Conservation (phyloP, 257 asterid species). For the Galeopsis tetrahit region DNA sequence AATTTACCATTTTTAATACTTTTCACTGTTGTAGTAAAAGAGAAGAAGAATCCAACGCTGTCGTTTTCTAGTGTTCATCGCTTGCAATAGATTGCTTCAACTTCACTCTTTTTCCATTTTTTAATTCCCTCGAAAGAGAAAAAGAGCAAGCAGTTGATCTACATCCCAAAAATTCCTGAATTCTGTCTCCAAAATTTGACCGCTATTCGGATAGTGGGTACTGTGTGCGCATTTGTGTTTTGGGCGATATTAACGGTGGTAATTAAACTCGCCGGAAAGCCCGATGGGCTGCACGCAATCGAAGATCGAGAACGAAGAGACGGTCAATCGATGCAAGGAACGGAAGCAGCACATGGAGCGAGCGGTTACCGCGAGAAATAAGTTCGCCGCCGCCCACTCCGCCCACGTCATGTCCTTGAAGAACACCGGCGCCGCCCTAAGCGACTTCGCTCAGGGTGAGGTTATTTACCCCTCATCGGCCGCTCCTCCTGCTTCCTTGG, state of each 20-base stretch:
- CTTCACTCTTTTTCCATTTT: slow-evolving; percentile 33
- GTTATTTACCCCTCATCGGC: slow-evolving; percentile 48
- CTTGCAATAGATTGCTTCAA: slow-evolving; percentile 37
- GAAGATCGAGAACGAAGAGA: slow-evolving; percentile 92
- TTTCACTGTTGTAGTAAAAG: slow-evolving; percentile 32
- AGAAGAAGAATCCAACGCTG: slow-evolving; percentile 32
- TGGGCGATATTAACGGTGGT: not conserved
- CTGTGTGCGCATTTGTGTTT: slow-evolving; percentile 21
- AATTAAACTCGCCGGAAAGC: slow-evolving; percentile 6
- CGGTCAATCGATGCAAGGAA: slow-evolving; percentile 88
- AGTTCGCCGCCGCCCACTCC: slow-evolving; percentile 94
- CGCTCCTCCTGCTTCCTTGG: slow-evolving; percentile 27
- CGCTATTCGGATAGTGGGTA: not conserved
- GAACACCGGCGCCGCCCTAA: slow-evolving; percentile 93
- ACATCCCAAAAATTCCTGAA: slow-evolving; percentile 30
- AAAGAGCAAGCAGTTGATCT: slow-evolving; percentile 29
- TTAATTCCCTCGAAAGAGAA: slow-evolving; percentile 22
- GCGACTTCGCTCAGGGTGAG: slow-evolving; percentile 90
- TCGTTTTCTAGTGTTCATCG: slow-evolving; percentile 21
- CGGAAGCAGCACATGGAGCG: slow-evolving; percentile 79
- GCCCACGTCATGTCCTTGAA: slow-evolving; percentile 81
- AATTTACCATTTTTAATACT: slow-evolving; percentile 3
- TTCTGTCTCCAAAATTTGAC: slow-evolving; percentile 17
- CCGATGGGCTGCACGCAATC: slow-evolving; percentile 91
- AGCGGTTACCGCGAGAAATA: slow-evolving; percentile 81